Conservation (phyloP, 2,329 filamentous ascomycete genomes). For the Pestalotiopsis sp. region DNA sequence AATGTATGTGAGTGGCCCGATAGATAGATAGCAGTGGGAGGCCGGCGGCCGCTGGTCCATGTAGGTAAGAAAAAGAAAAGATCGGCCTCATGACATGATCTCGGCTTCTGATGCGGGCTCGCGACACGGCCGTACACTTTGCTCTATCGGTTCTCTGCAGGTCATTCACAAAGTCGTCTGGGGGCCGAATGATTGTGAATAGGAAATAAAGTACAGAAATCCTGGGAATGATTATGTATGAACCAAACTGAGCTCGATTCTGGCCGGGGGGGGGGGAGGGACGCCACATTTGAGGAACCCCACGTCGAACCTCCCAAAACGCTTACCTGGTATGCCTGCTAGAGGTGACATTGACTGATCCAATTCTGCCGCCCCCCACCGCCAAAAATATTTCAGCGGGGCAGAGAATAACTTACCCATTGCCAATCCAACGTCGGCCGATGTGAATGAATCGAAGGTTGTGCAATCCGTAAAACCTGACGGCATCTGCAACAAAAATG, state of each 20-base stretch:
- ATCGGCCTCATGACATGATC: neutral
- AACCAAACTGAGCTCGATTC: neutral
- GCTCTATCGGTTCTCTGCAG: neutral
- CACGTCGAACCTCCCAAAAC: neutral
- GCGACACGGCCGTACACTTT: neutral
- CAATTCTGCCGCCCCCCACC: conserved; percentile 7
- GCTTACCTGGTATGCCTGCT: neutral
- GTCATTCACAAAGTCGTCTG: neutral
- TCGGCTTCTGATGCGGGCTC: neutral
- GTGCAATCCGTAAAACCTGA: neutral
- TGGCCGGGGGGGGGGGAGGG: neutral
- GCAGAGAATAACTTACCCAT: neutral
- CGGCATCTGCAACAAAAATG: conserved; percentile 22
- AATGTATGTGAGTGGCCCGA: neutral
- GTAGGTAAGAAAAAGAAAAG: neutral
- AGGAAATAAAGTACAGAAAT: neutral
- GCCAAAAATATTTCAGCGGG: conserved; percentile 13
- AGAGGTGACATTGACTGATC: neutral
- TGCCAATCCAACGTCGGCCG: neutral
- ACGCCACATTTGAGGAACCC: neutral
- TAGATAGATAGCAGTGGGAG: neutral
- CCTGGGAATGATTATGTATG: neutral
- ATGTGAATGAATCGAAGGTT: neutral
- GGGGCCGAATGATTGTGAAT: neutral
- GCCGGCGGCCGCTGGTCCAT: neutral